Conservation (phyloP, 106 monocot species). For the Dioscorea zingiberensis region DNA sequence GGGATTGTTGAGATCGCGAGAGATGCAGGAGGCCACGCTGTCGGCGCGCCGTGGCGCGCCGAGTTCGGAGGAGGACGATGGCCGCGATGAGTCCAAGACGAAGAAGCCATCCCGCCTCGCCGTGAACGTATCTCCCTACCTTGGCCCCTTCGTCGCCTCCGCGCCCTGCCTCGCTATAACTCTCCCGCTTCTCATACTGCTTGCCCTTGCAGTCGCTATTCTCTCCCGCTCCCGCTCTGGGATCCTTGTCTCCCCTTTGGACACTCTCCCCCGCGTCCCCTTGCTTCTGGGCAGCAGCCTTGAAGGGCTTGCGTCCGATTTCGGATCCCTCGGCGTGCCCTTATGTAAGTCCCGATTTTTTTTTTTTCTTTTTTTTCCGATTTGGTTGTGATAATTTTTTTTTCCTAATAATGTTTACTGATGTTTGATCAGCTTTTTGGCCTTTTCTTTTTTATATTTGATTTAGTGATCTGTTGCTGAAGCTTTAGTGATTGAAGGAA, state of each 20-base stretch:
- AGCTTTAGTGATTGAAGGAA: no score
- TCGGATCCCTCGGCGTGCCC: conserved; percentile 94
- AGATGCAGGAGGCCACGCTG: conserved; percentile 50
- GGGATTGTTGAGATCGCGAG: no score
- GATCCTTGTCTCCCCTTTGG: conserved; percentile 30
- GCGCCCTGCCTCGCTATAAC: conserved; percentile 13
- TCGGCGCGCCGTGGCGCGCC: conserved; percentile 41
- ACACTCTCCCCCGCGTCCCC: conserved; percentile 19
- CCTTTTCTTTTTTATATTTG: no score
- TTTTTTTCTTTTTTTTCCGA: no score
- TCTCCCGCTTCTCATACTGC: conserved; percentile 17
- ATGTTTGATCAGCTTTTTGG: no score
- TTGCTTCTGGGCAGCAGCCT: conserved; percentile 18
- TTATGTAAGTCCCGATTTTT: conserved; percentile 50
- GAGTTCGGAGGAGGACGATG: conserved; percentile 11
- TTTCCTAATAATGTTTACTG: no score
- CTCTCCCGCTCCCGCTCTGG: conserved; percentile 12
- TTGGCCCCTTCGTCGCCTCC: conserved; percentile 10
- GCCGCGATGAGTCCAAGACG: conserved; percentile 62
- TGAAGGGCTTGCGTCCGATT: conserved; percentile 75
- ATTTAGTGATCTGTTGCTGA: no score
- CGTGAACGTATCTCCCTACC: conserved; percentile 8
- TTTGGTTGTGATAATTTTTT: no score
- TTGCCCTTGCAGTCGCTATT: conserved; percentile 3
- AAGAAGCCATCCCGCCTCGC: conserved; percentile 26